These are phyloP conservation scores for Neobulgaria alba DNA, from an alignment of 2,329 filamentous ascomycete species.

Conservation along the genomic window DNA sequence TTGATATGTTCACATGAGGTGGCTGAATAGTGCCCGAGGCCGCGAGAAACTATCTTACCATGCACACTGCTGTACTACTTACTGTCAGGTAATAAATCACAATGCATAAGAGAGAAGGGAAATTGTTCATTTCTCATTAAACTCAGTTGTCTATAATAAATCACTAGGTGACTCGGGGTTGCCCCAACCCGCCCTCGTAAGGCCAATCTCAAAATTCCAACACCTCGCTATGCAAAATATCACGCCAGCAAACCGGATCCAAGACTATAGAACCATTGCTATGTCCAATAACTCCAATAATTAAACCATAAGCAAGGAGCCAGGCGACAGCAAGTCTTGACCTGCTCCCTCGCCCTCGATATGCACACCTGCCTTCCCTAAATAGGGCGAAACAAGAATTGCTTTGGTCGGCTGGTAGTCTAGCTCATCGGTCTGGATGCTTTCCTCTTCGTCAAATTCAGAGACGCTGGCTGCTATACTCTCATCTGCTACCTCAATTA, in stretches of 20 bases:
- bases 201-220: not conserved
- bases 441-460: slow-evolving; percentile 19
- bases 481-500: slow-evolving; percentile 7
- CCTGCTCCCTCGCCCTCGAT: slow-evolving; percentile 10
- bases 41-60: no score
- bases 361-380: slow-evolving; percentile 15
- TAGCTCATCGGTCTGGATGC: slow-evolving; percentile 5
- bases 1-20: no score
- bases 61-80: no score
- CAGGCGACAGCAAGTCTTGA: slow-evolving; percentile 9
- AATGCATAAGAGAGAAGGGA: no score
- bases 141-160: no score
- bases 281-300: not conserved
- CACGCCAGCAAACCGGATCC: no score
- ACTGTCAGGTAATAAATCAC: no score
- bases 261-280: no score
- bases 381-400: slow-evolving; percentile 22
- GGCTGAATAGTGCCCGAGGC: no score
- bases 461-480: slow-evolving; percentile 20
- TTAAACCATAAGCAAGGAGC: slow-evolving; percentile 22
- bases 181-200: no score
- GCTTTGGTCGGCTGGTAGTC: slow-evolving; percentile 22
- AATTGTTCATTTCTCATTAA: no score
- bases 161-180: no score
- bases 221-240: slow-evolving; percentile 4